Base-by-base conservation (phyloP, 1,284 basidiomycete genomes). In the Veloporphyrellus conicus region DNA sequence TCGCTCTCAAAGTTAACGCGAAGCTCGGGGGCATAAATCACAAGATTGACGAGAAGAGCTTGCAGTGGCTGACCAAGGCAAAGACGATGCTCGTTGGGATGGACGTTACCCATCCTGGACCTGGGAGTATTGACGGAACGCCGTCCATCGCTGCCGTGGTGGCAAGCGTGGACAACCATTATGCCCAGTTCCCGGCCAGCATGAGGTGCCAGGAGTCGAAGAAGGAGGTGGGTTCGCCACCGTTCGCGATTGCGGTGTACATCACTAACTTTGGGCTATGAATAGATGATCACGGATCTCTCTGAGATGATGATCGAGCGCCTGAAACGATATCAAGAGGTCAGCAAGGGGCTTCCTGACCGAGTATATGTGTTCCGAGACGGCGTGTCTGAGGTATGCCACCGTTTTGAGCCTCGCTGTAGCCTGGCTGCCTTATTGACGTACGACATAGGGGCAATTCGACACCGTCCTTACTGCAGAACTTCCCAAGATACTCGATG, bases 141-240 rank as follows among this genome's bases (percentile, higher is more conserved):
- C 88, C 88, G 2, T 89, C 86, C 0, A 84, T 91, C 39, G 86
- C 84, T 0, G 87, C 83, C 0, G 82, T 90, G 12, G 87, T 90
- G 1, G 88, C 81, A 0, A 88, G 78, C 49, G 68, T 79, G 2
- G 86, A 90, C 58, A 65, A 70, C 16, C 61, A 72, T 14, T 87
- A 85, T 54, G 80, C 78, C 1, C 82, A 86, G 51, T 90, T 81
- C 65, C 85, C 85, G 0, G 82, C 81, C 0, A 84, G 83, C 53
- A 52, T 89, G 51, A 60, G 76, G 22, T 72, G 87, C 6, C 87
- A 90, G 55, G 64, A 73, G 59, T 73, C 74, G n/a, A 82, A 75
- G 55, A 77, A 82, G 62, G 87, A 90, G 75, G 86, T 83, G 33
- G n/a, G 73, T 28, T 16, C 12, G 11, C 9, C 19, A 9, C 2